Base-by-base conservation (phyloP, 2,329 filamentous ascomycete species). In the Venturia carpophila region DNA sequence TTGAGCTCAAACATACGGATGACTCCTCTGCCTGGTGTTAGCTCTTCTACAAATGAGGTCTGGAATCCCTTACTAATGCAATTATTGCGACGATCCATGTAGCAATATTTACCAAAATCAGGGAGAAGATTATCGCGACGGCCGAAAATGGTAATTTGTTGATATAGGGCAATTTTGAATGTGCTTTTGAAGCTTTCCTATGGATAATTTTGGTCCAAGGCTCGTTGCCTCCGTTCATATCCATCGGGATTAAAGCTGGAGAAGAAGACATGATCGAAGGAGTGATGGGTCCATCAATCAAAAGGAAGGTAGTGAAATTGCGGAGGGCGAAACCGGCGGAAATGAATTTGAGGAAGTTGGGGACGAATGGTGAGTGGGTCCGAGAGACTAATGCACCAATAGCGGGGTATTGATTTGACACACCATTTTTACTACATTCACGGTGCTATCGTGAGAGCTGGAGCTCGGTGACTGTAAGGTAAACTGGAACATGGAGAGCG, bases 81-180 rank as follows among this genome's bases (percentile, higher is more conserved):
- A 86, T 79, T 11, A 79, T 84, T 11, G 82, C 81, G 27, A 79
- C 81, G 61, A 81, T 77, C 85, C 85, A 87, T 10, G 84, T 82
- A 2, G 84, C 63, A 3, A 82, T 70, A 71, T 87, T 87, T 63
- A 85, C 72, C 4, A 79, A 61, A 1, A 81, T 76, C 49, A 87
- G 73, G 0, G 82, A 73, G 1, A 79, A 60, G 37, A 87, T 85
- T 39, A 87, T 84, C 1, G 80, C 81, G 47, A 87, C 76, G 0
- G 82, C 84, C 1, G 79, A 74, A 5, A 85, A 79, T 0, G 84
- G 85, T 4, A 87, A 77, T 65, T 79, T 82, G 41, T 80, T 77
- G 15, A 87, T 72, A 10, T 81, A 82, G 0, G 84, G 84, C 30
- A 84, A 75, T 43, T 37, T 52, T 24, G 42, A 39, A 60, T 67